Percentiles rank a stretch among this genome's conserved stretches.
phyloP scores from a whole-genome alignment of 2,329 filamentous ascomycete species.

The Phoma sp. region DNA sequence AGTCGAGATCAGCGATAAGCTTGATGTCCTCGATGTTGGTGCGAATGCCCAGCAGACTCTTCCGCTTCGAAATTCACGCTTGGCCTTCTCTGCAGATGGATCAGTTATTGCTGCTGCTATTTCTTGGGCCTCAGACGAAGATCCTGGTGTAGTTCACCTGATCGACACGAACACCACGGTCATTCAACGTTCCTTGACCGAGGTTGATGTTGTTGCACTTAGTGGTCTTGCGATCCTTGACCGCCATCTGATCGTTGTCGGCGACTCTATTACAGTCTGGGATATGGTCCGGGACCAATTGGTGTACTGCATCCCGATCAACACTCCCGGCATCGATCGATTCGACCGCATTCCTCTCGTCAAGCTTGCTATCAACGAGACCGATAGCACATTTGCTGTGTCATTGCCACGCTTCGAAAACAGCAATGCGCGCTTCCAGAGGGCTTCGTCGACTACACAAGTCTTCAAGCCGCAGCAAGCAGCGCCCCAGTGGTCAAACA shows the following conservation, averaged over 20 bases:
- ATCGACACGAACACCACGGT: constrained; percentile 75
- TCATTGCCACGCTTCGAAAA: constrained; percentile 48
- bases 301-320: constrained; percentile 69
- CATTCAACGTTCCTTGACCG: constrained; percentile 71
- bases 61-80: constrained; percentile 63
- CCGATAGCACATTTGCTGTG: constrained; percentile 54
- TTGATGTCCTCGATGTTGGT: constrained; percentile 36
- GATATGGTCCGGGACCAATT: constrained; percentile 83
- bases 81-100: constrained; percentile 71
- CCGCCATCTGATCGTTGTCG: constrained; percentile 77
- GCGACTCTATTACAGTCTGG: constrained; percentile 77
- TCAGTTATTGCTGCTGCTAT: constrained; percentile 46
- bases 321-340: constrained; percentile 43
- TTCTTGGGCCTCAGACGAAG: constrained; percentile 46
- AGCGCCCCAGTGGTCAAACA: constrained; percentile 65
- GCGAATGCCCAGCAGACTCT: constrained; percentile 33
- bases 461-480: constrained; percentile 71
- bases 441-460: constrained; percentile 58
- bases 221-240: constrained; percentile 75
- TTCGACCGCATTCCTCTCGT: constrained; percentile 50
- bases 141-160: constrained; percentile 73
- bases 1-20: constrained; percentile 53
- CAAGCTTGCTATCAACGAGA: constrained; percentile 76
- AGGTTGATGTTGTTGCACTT: constrained; percentile 70
- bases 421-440: constrained; percentile 48